A percentile compares a stretch with the other conserved stretches of the same genome.
Conservation (phyloP, 2,329 filamentous ascomycete genomes). For the Colletotrichum sp. region DNA sequence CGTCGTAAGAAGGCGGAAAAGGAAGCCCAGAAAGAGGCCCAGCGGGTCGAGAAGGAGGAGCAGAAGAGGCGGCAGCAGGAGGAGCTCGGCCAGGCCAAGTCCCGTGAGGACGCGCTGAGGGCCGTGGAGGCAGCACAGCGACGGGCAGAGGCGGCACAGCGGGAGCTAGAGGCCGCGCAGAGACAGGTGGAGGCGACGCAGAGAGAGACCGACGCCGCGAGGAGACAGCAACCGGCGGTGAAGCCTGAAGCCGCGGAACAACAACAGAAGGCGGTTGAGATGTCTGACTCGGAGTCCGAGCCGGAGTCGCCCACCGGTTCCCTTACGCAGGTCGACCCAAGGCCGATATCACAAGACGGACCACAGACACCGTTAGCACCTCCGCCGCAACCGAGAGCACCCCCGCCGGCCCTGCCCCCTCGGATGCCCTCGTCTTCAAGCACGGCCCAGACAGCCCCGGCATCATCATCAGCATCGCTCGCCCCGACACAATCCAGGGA, state of each 20-base stretch:
- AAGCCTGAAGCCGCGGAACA: constrained; percentile 2
- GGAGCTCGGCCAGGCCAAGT: constrained; percentile 31
- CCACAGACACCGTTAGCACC: background rate
- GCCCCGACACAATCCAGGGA: constrained; percentile 26
- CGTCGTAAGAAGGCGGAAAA: constrained; percentile 50
- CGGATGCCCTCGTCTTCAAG: background rate
- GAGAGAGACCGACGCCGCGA: constrained; percentile 5
- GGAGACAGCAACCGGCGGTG: background rate
- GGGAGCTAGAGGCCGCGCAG: constrained; percentile 14
- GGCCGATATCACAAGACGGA: background rate
- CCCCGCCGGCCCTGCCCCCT: background rate
- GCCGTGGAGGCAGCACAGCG: background rate
- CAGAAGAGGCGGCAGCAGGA: constrained; percentile 32
- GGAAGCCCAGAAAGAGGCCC: constrained; percentile 42
- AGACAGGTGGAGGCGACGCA: constrained; percentile 23
- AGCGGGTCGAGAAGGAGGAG: constrained; percentile 32
- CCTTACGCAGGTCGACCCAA: background rate
- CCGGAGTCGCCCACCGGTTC: background rate
- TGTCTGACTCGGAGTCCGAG: background rate
- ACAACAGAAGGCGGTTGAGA: background rate
- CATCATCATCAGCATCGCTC: background rate
- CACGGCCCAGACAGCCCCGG: background rate
- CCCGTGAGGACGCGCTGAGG: constrained; percentile 28
- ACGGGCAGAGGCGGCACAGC: constrained; percentile 22
- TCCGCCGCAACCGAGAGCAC: background rate